Evolutionary conservation across 331 rosid genomes (phyloP).

Genomic region (Telfairia occidentalis): DNA sequence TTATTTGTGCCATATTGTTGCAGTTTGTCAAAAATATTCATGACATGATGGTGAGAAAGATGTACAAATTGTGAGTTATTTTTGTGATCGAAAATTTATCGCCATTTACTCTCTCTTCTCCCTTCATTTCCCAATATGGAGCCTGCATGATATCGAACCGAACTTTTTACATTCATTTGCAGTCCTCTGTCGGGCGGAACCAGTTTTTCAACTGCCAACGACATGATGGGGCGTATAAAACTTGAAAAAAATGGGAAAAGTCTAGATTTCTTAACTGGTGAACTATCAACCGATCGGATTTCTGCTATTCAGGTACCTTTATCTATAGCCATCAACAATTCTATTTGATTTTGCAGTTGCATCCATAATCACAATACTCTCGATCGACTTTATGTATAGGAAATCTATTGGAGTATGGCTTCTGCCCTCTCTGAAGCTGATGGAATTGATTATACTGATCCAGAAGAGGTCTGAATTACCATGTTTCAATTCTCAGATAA

Average conservation of each 20-base stretch:
- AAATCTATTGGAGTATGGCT: constrained; percentile 92
- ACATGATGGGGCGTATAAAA: constrained; percentile 34
- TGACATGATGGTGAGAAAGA: constrained; percentile 66
- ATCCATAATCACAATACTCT: constrained; percentile 15
- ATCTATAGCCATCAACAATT: not conserved
- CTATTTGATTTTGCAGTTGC: constrained; percentile 8
- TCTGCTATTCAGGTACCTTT: constrained; percentile 66
- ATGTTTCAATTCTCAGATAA: constrained; percentile 8
- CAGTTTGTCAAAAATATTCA: constrained; percentile 74
- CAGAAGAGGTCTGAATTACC: constrained; percentile 71
- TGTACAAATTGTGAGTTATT: constrained; percentile 64
- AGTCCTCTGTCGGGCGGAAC: constrained; percentile 43
- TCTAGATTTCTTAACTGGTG: constrained; percentile 56
- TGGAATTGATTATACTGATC: constrained; percentile 90
- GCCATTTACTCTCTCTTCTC: not conserved
- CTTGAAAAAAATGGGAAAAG: constrained; percentile 66
- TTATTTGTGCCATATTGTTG: constrained; percentile 18
- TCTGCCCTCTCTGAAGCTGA: constrained; percentile 89
- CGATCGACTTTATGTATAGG: constrained; percentile 35
- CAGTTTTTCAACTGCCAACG: constrained; percentile 35
- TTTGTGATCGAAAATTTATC: not conserved
- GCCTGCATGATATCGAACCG: constrained; percentile 1
- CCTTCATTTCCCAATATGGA: not conserved
- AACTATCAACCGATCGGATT: constrained; percentile 55
- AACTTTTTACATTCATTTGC: constrained; percentile 19